Evolutionary conservation across 805 yeast genomes (phyloP), one percentile per base, ranked within the genome.

Genomic region (Spathaspora boniae): DNA sequence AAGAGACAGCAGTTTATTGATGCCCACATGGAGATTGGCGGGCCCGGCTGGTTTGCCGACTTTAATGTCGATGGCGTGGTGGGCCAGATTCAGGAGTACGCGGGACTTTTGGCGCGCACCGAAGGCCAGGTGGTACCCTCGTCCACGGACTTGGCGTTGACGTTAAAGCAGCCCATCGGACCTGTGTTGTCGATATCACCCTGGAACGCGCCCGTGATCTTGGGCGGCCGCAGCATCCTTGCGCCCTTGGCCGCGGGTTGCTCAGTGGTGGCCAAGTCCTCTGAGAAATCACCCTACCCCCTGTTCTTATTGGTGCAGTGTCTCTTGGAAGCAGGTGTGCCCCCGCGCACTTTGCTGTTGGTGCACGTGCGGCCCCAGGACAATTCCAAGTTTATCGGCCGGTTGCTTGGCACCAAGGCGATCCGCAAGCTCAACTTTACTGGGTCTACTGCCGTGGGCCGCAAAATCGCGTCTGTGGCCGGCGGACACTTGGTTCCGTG

Each of bases 191-290:
- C 73, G 12, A 62, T 71, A 2, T 56, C 74, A 2, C 68, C 77
- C 0, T 71, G 76, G 76, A 71, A 71, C 48, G 75, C 73, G 1
- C 74, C 77, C 2, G 62, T 62, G 0, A 53, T 68, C 11, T 49
- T 71, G 22, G 50, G 62, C 9, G 54, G 58, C 11, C 53, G 76
- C 37, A 52, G 71, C 2, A 55, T 71, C 3, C 41, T 56, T 12
- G 68, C 70, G 5, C 76, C 76, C 2, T 50, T 71, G 36, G 68
- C 68, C 26, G 76, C 76, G 9, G 76, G 76, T 1, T 69, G 75
- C 41, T 68, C 74, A 0, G 75, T 71, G 9, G 48, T 70, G 14
- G 40, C 60, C 24, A 70, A 69, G 38, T 52, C 72, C 1, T 52
- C 68, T 11, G 74, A 70, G 30, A 53, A 60, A 35, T 53, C 72